Evolutionary conservation across 2,329 filamentous ascomycete species (phyloP), one percentile per base, ranked within the genome.

Genomic region (Penicillium olsonii): DNA sequence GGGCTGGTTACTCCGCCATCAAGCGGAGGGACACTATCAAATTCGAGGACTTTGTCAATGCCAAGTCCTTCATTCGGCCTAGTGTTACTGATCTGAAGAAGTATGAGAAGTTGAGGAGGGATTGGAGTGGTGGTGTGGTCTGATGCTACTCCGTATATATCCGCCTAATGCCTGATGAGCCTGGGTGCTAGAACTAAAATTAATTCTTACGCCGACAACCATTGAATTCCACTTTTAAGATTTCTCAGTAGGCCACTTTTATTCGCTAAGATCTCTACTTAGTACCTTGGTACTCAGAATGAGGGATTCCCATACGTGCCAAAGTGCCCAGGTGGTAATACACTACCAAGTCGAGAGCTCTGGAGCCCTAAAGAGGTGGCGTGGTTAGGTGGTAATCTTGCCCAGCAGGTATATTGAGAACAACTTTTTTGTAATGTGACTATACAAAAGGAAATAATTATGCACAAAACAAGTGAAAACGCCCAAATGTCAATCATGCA

Each of bases 1-100:
- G 81, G 56, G 84, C 84, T 9, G 83, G 79, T 22, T 78, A 82
- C 62, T 72, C 75, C 39, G 81, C 83, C 26, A 74, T 84, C 34
- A 74, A 75, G 55, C 66, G 79, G 12, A 66, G 72, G 15, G 74
- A 74, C 54, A 63, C 62, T 10, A 77, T 84, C 6, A 74, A 75
- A 37, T 59, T 75, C 39, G 64, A 74, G 34, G 73, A 75, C 54
- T 75, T 75, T 52, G 56, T 70, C 24, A 59, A 65, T 34, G 74
- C 73, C 10, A 73, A 70, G 53, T 56, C 65, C 14, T 70, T 68
- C 41, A 64, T 75, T 46, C 59, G 69, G 31, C 74, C 73, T 17
- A 82, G 79, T 67, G 81, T 84, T n/a, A 75, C 77, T 12, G 79
- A 84, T 62, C 70, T 82, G 55, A 73, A 70, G 60, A 79, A 77